phyloP scores from a whole-genome alignment of 495 filamentous ascomycete species.

The Friedmanniomyces simplex region DNA sequence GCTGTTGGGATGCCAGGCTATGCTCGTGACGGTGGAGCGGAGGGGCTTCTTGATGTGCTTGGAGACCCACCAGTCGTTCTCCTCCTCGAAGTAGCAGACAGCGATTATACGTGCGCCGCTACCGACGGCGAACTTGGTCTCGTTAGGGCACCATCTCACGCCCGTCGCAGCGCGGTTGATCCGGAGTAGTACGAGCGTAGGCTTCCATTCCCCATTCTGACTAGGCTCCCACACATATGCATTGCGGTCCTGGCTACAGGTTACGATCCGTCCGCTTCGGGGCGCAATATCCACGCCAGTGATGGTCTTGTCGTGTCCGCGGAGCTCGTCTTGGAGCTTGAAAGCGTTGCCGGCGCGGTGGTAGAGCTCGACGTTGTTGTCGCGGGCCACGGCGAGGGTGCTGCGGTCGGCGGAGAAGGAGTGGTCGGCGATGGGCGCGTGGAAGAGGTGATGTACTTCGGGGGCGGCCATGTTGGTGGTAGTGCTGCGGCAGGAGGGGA shows the following conservation, averaged over 20 bases:
- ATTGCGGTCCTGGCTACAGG: conserved; percentile 97
- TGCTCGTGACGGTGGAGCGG: conserved; percentile 84
- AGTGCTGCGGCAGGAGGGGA: conserved; percentile 67
- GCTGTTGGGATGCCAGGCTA: conserved; percentile 94
- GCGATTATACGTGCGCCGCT: conserved; percentile 92
- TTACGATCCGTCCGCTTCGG: conserved; percentile 80
- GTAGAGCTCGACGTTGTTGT: conserved; percentile 88
- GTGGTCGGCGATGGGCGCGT: conserved; percentile 92
- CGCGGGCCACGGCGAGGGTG: conserved; percentile 82
- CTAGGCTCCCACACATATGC: conserved; percentile 93
- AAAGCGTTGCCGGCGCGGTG: conserved; percentile 61
- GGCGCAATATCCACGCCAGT: conserved; percentile 95
- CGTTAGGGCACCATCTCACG: conserved; percentile 93
- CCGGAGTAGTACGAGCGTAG: conserved; percentile 89
- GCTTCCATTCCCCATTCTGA: conserved; percentile 82
- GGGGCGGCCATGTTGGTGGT: conserved; percentile 58
- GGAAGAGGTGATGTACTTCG: conserved; percentile 93
- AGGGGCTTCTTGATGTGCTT: conserved; percentile 99
- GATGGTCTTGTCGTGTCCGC: conserved; percentile 92
- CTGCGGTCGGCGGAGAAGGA: conserved; percentile 88
- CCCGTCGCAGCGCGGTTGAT: conserved; percentile 96
- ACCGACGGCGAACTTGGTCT: conserved; percentile 94
- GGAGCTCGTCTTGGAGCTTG: conserved; percentile 78
- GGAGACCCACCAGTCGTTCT: conserved; percentile 99
- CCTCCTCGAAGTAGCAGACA: conserved; percentile 97